Evolutionary conservation across 2,329 filamentous ascomycete genomes (phyloP), one percentile per base, ranked within the genome.

Genomic region (Ceratocystis variospora): DNA sequence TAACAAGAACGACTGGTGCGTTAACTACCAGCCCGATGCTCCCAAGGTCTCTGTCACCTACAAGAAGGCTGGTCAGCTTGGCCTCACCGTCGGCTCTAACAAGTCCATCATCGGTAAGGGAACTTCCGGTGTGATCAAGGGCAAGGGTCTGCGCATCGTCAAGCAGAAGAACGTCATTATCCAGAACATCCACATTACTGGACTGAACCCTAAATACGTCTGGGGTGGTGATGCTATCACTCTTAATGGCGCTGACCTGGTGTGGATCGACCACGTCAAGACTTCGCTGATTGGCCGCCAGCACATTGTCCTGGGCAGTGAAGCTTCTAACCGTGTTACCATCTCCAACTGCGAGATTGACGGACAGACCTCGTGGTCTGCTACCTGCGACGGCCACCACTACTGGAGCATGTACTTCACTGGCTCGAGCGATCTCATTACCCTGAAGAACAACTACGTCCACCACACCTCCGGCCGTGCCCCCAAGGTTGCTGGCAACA

Each of bases 301-400:
- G 73, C 80, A 84, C 76, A 80, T 84, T 62, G 83, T 85, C 62
- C 78, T 82, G 62, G 83, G 83, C 68, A 80, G 78, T 71, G 71
- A 73, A 2, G 78, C 81, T 63, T 79, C 78, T 70, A 79, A 78
- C 72, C 80, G 80, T 57, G 80, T 86, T 22, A 83, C 82, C 33
- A 79, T 86, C 72, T 82, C 82, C 70, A 85, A 86, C 79, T 77
- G 72, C 74, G 80, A 83, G 71, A 80, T 86, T 70, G 79, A 86
- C 71, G 83, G 83, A 59, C 72, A 72, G 28, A 78, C 78, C 44
- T 72, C 74, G 19, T 85, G 77, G 75, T 84, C 81, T 10, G 79
- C 83, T 3, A 81, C 78, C 61, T 86, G 83, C 73, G 76, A 85
- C 71, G 77, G 76, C 50, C 78, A 82, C 73, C 81, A 84, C 74